phyloP scores from a whole-genome alignment of 2,329 filamentous ascomycete species.

The Diaporthe ilicicola region DNA sequence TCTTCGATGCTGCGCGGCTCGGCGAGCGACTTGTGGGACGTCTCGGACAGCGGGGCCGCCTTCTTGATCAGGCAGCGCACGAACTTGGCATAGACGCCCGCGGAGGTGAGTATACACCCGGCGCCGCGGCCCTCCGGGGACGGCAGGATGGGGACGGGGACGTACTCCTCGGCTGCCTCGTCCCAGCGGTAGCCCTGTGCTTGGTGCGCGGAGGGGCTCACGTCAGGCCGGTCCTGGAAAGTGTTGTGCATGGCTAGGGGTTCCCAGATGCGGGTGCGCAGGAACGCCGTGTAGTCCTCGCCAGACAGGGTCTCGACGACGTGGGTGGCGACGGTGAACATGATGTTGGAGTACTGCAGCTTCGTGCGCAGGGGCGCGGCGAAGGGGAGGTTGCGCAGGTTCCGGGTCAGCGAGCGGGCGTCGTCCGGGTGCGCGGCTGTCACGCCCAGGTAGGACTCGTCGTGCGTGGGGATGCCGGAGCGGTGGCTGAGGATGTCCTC shows the following conservation, averaged over 20 bases:
- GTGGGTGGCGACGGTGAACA: constrained; percentile 9
- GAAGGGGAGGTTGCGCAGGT: constrained; percentile 14
- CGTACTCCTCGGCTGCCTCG: rapidly evolving
- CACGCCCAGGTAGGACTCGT: constrained; percentile 17
- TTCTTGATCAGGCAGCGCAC: neutral
- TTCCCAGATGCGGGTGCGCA: neutral
- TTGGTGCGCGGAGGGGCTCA: neutral
- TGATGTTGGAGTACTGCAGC: constrained; percentile 16
- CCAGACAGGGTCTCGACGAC: neutral
- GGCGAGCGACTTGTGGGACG: neutral
- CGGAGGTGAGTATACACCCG: neutral
- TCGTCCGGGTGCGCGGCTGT: neutral
- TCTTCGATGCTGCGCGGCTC: neutral
- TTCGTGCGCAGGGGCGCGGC: neutral
- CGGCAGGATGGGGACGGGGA: neutral
- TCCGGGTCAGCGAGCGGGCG: constrained; percentile 7
- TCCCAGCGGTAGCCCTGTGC: constrained; percentile 2
- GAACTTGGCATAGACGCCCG: neutral
- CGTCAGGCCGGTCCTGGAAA: constrained; percentile 13
- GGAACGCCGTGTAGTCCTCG: neutral
- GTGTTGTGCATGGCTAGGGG: neutral
- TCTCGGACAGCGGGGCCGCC: neutral
- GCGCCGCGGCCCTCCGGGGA: constrained; percentile 11
- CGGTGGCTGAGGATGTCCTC: constrained; percentile 23
- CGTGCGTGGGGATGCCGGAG: constrained; percentile 8